Conservation (phyloP, 164 flowering plant species). For the Euptelea pleiosperma region DNA sequence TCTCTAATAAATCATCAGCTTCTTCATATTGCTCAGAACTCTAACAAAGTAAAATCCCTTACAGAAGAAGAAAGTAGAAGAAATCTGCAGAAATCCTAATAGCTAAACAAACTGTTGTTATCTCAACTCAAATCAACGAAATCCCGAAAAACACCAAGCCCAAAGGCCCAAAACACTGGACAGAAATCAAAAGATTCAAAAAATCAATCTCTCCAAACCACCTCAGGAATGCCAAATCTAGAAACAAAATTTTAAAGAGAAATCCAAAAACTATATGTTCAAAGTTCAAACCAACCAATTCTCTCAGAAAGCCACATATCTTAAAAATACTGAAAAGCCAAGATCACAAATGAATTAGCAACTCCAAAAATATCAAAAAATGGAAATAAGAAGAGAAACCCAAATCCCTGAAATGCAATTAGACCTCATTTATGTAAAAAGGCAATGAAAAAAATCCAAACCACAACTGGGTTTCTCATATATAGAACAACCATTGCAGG, state of each 20-base stretch:
- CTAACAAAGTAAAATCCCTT: no score
- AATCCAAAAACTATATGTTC: neutral
- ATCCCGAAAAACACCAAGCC: no score
- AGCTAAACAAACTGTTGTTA: no score
- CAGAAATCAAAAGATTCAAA: no score
- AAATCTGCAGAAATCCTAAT: no score
- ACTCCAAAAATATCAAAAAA: neutral
- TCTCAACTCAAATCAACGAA: no score
- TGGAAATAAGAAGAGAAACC: neutral
- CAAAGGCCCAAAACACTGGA: no score
- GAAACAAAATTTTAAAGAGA: neutral
- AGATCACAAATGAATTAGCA: neutral
- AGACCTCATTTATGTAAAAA: neutral
- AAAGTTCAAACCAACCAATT: conserved; percentile 3
- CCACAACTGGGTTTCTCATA: neutral
- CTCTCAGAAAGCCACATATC: neutral
- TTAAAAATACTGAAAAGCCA: neutral
- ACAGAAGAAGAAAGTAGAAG: no score
- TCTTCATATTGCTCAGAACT: neutral
- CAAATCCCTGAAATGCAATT: neutral
- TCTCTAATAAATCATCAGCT: neutral
- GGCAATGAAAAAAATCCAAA: conserved; percentile 4
- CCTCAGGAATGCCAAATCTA: no score
- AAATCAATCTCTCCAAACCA: no score
- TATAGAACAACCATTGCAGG: neutral